These are phyloP conservation scores for Stenocarpella maydis DNA, from an alignment of 2,329 filamentous ascomycete species.

Conservation along the genomic window DNA sequence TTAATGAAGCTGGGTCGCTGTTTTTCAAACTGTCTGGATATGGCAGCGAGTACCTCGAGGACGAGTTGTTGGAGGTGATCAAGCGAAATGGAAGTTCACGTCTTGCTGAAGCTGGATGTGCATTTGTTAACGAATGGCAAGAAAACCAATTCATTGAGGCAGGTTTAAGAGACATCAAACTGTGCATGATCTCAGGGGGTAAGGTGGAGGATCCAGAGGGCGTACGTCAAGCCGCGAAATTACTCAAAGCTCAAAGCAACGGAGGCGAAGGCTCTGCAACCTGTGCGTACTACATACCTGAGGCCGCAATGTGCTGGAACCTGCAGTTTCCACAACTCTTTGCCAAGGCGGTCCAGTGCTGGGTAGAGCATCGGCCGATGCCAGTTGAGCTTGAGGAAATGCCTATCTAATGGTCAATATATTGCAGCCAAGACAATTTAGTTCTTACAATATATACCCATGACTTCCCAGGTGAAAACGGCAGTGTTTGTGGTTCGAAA, in stretches of 20 bases:
- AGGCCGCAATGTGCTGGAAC: slow-evolving; percentile 52
- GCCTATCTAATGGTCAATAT: background rate
- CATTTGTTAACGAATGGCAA: slow-evolving; percentile 41
- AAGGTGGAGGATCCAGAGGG: slow-evolving; percentile 44
- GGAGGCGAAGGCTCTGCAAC: slow-evolving; percentile 35
- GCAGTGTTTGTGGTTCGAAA: background rate
- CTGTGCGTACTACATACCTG: slow-evolving; percentile 43
- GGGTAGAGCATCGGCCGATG: slow-evolving; percentile 40
- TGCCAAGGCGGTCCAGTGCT: slow-evolving; percentile 47
- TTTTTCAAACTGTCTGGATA: slow-evolving; percentile 40
- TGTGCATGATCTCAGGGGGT: slow-evolving; percentile 43
- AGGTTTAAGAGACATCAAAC: slow-evolving; percentile 30
- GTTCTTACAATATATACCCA: background rate
- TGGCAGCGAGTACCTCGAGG: slow-evolving; percentile 38
- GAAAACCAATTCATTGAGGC: slow-evolving; percentile 39
- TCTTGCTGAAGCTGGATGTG: slow-evolving; percentile 20
- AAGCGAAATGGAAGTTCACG: slow-evolving; percentile 42
- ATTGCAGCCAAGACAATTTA: background rate
- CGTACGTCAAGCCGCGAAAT: slow-evolving; percentile 33
- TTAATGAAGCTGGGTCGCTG: slow-evolving; percentile 13
- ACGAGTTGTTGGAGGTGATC: slow-evolving; percentile 46
- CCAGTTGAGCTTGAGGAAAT: slow-evolving; percentile 36
- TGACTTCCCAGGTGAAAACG: background rate
- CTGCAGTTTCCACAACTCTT: slow-evolving; percentile 51
- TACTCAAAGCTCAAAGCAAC: slow-evolving; percentile 43